Conservation (phyloP, 2,329 filamentous ascomycete species). For the Monosporascus sp. region DNA sequence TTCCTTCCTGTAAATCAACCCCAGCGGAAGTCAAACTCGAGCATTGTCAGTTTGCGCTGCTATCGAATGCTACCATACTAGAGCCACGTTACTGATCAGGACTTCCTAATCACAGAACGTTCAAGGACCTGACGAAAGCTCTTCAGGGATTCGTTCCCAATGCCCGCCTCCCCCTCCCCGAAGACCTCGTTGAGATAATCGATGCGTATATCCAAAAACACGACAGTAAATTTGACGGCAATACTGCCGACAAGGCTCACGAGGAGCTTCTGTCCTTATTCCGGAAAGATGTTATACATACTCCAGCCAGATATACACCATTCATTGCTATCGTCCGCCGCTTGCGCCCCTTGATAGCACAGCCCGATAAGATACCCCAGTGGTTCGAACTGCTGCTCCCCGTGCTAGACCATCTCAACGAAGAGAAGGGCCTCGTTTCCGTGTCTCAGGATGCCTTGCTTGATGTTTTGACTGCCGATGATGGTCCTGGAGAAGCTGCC, state of each 20-base stretch:
- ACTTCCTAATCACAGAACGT: conserved; percentile 34
- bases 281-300: conserved; percentile 55
- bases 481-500: conserved; percentile 45
- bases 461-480: conserved; percentile 58
- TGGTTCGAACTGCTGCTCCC: conserved; percentile 68
- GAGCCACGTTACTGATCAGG: conserved; percentile 11
- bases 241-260: conserved; percentile 63
- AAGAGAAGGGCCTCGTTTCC: conserved; percentile 57
- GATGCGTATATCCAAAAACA: conserved; percentile 64
- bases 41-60: neutral
- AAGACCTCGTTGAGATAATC: conserved; percentile 57
- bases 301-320: conserved; percentile 52
- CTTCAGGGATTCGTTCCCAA: conserved; percentile 45
- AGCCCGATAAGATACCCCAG: conserved; percentile 56
- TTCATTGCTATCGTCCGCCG: conserved; percentile 64
- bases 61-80: neutral
- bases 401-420: conserved; percentile 47
- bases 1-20: too few species aligned
- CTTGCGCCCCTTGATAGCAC: conserved; percentile 59
- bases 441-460: conserved; percentile 62
- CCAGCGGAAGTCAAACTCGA: too few species aligned
- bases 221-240: conserved; percentile 58
- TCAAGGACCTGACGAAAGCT: conserved; percentile 57
- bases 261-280: conserved; percentile 67
- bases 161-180: conserved; percentile 57